Base-by-base conservation (phyloP, 495 filamentous ascomycete species). In the Trichoderma reesei region DNA sequence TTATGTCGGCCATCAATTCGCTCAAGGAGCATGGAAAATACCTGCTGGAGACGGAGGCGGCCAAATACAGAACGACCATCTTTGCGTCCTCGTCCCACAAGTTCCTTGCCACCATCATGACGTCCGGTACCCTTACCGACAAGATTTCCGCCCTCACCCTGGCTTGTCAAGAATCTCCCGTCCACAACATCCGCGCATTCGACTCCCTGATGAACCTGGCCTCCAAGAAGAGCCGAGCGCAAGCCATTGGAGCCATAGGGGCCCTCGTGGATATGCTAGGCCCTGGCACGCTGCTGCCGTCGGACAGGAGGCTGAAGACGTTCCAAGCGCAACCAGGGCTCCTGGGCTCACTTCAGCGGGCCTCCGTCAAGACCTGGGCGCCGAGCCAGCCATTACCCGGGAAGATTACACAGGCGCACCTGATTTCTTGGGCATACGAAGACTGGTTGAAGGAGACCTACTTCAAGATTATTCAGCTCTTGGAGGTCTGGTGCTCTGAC, bases 41-140 rank as follows among this genome's bases (percentile, higher is more conserved):
- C 3, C 76, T 97, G 18, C 79, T 98, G 2, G 85, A 92, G 63
- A 76, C 83, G 36, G 94, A 98, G 63, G 72, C 76, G 82, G 81
- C 73, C 74, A 82, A 51, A 66, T 87, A 74, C 88, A 91, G 72
- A 63, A 73, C 78, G 10, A 71, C 65, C 33, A 66, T 72, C 37
- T 80, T 80, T 1, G 76, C 83, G 31, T 88, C 89, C 48, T 96
- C 94, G 1, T 89, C 92, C 10, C 87, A 92, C 71, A 94, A 89
- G 74, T 98, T 98, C 79, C 86, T 97, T 78, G 89, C 90, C 2
- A 95, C 91, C 5, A 96, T 98, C 72, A 97, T 98, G 94, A 78
- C 91, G 16, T 91, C 92, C 1, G 94, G 94, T 77, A 98, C 95
- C 8, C 82, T 96, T 62, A 94, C 91, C 41, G 94, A 98, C 76